phyloP scores from a whole-genome alignment of 306 rosid species.

The Begonia peltatifolia region DNA sequence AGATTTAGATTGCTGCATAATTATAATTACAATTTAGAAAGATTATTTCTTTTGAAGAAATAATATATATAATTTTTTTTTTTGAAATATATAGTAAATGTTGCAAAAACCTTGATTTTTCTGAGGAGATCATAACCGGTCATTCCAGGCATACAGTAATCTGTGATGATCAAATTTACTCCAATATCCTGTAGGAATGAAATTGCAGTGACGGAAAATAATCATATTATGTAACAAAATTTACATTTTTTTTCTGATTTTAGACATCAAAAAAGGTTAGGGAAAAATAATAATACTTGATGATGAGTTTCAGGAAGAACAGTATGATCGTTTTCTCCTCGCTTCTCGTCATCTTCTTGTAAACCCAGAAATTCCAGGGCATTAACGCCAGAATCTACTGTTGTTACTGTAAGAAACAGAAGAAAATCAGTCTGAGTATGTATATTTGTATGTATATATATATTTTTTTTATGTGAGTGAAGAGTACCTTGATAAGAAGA shows the following conservation, averaged over 20 bases:
- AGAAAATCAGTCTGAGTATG: too few species aligned
- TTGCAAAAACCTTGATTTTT: constrained; percentile 45
- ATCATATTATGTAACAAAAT: constrained; percentile 1
- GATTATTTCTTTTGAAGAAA: background rate
- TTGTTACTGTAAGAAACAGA: constrained; percentile 38
- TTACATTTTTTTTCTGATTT: background rate
- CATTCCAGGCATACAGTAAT: constrained; percentile 93
- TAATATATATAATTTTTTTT: background rate
- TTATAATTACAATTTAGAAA: background rate
- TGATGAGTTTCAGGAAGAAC: constrained; percentile 18
- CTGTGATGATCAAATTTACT: constrained; percentile 72
- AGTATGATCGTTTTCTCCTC: constrained; percentile 10
- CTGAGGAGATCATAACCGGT: constrained; percentile 77
- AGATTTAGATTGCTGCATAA: constrained; percentile 56
- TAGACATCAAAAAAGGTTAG: too few species aligned
- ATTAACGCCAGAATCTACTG: constrained; percentile 67
- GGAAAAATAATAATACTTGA: constrained; percentile 19
- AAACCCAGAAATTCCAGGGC: constrained; percentile 68
- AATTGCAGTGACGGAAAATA: constrained; percentile 7
- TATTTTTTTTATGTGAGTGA: too few species aligned
- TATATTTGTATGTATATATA: too few species aligned
- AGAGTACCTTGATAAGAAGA: too few species aligned
- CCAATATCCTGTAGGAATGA: constrained; percentile 30
- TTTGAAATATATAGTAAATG: background rate
- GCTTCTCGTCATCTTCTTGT: constrained; percentile 27